Conservation (phyloP, 352 stramenopile genomes). For the Phytophthora ramorum region DNA sequence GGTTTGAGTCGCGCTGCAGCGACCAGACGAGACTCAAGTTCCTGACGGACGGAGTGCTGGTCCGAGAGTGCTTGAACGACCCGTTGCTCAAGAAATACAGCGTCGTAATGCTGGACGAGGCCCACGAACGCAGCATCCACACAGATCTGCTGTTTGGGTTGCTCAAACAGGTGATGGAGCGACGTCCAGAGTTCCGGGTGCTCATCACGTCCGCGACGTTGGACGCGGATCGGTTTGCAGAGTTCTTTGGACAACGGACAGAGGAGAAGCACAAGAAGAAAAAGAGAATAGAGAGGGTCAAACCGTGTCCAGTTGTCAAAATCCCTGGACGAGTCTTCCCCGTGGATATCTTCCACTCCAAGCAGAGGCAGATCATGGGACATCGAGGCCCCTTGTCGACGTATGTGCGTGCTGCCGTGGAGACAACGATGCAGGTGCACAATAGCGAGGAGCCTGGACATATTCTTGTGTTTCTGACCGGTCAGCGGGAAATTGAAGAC, state of each 20-base stretch:
- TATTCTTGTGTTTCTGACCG: conserved; percentile 96
- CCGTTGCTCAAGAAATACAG: conserved; percentile 83
- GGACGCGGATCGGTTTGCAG: conserved; percentile 84
- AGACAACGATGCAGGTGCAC: conserved; percentile 85
- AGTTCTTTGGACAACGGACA: conserved; percentile 74
- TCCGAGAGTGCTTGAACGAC: conserved; percentile 84
- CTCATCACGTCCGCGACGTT: conserved; percentile 95
- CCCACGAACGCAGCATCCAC: conserved; percentile 98
- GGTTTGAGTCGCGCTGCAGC: conserved; percentile 95
- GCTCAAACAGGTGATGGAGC: conserved; percentile 77
- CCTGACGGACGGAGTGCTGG: conserved; percentile 81
- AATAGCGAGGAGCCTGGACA: conserved; percentile 73
- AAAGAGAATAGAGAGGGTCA: conserved; percentile 17
- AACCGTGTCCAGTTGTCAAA: conserved; percentile 79
- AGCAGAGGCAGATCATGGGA: conserved; percentile 82
- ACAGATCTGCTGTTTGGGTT: conserved; percentile 98
- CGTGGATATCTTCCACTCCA: conserved; percentile 95
- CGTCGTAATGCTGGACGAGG: conserved; percentile 96
- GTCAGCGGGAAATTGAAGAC: conserved; percentile 94
- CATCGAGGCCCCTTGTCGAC: conserved; percentile 61
- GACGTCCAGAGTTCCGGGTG: conserved; percentile 88
- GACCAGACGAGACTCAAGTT: conserved; percentile 82
- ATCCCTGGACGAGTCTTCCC: conserved; percentile 94
- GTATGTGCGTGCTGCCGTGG: conserved; percentile 73
- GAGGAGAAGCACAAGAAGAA: conserved; percentile 16